A percentile compares a stretch with the other conserved stretches of the same genome.
phyloP scores from a whole-genome alignment of 1,284 basidiomycete genomes.

The Psilocybe mexicana region DNA sequence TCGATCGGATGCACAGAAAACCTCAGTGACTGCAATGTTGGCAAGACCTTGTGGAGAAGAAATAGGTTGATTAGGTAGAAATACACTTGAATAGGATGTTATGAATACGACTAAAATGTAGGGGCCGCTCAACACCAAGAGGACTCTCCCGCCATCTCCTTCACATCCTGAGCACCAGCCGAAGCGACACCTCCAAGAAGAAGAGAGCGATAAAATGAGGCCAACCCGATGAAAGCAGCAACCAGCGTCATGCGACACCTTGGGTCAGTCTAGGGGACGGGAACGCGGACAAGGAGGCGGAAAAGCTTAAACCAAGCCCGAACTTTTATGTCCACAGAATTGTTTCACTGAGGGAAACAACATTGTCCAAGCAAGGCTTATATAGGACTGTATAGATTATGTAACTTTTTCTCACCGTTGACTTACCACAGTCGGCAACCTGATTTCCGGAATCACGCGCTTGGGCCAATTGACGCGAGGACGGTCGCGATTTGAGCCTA shows the following conservation, averaged over 20 bases:
- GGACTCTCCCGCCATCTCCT: conserved; percentile 14
- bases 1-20: too few relatives aligned
- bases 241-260: conserved; percentile 31
- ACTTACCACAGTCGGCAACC: conserved; percentile 20
- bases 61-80: not conserved
- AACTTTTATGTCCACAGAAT: conserved; percentile 80
- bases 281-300: conserved; percentile 88
- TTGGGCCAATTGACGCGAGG: not conserved
- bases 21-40: too few relatives aligned
- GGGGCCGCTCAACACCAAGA: conserved; percentile 12
- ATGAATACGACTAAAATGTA: conserved; percentile 12
- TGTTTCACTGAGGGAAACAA: conserved; percentile 53
- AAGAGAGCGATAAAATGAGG: conserved; percentile 18
- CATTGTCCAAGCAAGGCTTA: conserved; percentile 13
- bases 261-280: conserved; percentile 74
- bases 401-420: conserved; percentile 26
- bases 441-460: conserved; percentile 23
- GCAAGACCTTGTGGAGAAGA: not conserved
- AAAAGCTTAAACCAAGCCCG: conserved; percentile 74
- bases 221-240: conserved; percentile 9
- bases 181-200: conserved; percentile 23
- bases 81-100: not conserved
- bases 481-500: not conserved
- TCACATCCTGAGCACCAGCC: conserved; percentile 25
- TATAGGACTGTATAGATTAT: conserved; percentile 35